Conservation (phyloP, 164 flowering plant genomes). For the Tetrastigma voinierianum region DNA sequence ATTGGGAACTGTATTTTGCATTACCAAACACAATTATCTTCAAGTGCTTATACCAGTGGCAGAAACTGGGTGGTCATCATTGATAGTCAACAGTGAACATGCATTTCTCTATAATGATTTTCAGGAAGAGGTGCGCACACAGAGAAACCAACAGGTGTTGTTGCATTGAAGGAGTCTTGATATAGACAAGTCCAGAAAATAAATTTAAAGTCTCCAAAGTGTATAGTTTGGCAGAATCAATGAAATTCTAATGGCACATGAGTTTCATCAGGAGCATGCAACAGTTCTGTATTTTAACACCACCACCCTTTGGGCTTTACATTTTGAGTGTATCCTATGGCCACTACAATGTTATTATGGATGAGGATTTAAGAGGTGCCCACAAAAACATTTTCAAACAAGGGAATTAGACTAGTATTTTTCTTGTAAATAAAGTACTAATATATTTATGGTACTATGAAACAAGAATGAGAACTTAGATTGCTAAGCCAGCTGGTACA, state of each 20-base stretch:
- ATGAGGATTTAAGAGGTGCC: background rate
- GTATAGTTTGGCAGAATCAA: background rate
- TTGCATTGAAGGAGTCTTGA: no score
- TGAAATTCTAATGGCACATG: background rate
- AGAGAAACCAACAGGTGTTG: no score
- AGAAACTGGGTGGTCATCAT: background rate
- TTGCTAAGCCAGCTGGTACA: no score
- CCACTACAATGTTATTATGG: no score
- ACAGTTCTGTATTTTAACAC: background rate
- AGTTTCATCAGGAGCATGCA: background rate
- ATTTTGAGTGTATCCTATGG: background rate
- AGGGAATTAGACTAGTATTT: background rate
- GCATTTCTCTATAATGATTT: no score
- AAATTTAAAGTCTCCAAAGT: background rate
- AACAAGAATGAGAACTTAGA: no score
- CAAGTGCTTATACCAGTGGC: background rate
- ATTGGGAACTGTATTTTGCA: no score
- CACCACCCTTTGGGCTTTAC: background rate
- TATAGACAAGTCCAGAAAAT: no score
- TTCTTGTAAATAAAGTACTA: background rate
- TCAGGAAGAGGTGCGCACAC: no score
- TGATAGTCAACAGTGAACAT: background rate
- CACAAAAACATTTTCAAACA: background rate
- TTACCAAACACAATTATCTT: background rate
- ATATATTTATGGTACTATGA: no score